Percentiles rank a stretch among this genome's conserved stretches.
These are phyloP conservation scores for Diaporthe helianthi DNA, from an alignment of 2,329 filamentous ascomycete genomes.

Conservation along the genomic window DNA sequence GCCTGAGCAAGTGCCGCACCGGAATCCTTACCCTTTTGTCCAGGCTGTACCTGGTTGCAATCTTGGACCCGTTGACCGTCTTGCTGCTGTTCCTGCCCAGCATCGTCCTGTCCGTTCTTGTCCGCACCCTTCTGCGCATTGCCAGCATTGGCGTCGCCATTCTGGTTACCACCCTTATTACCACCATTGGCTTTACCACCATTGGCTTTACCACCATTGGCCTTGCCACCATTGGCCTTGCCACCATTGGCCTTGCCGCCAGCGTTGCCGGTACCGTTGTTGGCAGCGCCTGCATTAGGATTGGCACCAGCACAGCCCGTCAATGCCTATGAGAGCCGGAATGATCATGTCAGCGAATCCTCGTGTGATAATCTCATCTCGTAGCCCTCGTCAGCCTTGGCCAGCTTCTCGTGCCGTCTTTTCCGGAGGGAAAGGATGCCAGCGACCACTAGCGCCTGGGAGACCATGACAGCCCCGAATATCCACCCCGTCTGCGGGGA, in stretches of 20 bases:
- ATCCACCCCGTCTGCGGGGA: constrained; percentile 26
- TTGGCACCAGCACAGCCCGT: not conserved
- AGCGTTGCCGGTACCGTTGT: not conserved
- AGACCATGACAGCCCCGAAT: constrained; percentile 28
- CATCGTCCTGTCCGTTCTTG: not conserved
- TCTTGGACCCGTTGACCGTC: not conserved
- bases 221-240: not conserved
- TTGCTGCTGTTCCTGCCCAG: not conserved
- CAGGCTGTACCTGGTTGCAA: not conserved
- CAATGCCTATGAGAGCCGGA: not conserved
- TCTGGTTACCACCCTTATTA: not conserved
- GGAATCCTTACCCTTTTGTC: not conserved
- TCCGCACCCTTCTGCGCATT: not conserved
- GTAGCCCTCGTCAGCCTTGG: not conserved
- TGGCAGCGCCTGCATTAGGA: not conserved
- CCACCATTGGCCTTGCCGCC: not conserved
- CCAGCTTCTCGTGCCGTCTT: constrained; percentile 8
- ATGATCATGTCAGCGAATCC: not conserved
- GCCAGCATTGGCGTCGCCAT: not conserved
- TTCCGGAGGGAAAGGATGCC: constrained; percentile 1
- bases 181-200: not conserved
- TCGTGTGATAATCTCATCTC: constrained; percentile 13
- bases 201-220: not conserved
- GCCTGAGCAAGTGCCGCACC: not conserved
- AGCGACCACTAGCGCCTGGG: constrained; percentile 1